Conservation (phyloP, 31 red algal genomes). For the Odonthalia washingtoniensis region DNA sequence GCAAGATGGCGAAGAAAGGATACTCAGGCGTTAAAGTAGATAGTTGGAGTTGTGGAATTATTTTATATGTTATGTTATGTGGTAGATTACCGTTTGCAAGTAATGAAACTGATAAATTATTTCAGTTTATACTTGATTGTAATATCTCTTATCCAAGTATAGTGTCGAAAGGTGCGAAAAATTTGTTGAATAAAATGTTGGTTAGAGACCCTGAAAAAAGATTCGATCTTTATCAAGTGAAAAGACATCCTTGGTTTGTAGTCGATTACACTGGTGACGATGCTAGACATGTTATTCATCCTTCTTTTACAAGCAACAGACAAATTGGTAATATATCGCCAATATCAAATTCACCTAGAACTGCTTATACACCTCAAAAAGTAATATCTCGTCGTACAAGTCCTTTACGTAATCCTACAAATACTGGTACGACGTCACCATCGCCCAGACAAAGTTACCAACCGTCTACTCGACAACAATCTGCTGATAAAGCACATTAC, state of each 20-base stretch:
- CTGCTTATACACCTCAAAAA: too few species aligned
- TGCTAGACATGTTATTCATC: too few species aligned
- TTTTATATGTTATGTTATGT: slow-evolving; percentile 89
- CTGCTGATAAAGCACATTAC: too few species aligned
- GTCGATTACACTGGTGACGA: slow-evolving; percentile 77
- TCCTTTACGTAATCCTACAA: too few species aligned
- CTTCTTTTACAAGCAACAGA: too few species aligned
- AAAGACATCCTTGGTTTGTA: slow-evolving; percentile 91
- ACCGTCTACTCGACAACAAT: too few species aligned
- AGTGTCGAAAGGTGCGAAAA: slow-evolving; percentile 58
- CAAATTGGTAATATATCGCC: too few species aligned
- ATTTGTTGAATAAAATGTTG: slow-evolving; percentile 76
- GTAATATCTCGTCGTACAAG: too few species aligned
- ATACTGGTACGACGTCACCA: too few species aligned
- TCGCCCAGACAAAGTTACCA: too few species aligned
- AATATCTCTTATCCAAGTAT: slow-evolving; percentile 64
- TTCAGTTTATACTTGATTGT: slow-evolving; percentile 73
- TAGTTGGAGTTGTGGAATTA: slow-evolving; percentile 94
- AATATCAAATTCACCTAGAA: too few species aligned
- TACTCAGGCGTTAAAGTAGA: slow-evolving; percentile 93
- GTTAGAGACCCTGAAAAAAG: slow-evolving; percentile 86
- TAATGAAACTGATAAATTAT: slow-evolving; percentile 79
- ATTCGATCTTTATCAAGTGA: slow-evolving; percentile 70
- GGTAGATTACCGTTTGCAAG: slow-evolving; percentile 89
- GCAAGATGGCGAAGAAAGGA: slow-evolving; percentile 75